A percentile compares a stretch with the other conserved stretches of the same genome.
phyloP scores from a whole-genome alignment of 441 rosid species.

The Syzygium malaccense region DNA sequence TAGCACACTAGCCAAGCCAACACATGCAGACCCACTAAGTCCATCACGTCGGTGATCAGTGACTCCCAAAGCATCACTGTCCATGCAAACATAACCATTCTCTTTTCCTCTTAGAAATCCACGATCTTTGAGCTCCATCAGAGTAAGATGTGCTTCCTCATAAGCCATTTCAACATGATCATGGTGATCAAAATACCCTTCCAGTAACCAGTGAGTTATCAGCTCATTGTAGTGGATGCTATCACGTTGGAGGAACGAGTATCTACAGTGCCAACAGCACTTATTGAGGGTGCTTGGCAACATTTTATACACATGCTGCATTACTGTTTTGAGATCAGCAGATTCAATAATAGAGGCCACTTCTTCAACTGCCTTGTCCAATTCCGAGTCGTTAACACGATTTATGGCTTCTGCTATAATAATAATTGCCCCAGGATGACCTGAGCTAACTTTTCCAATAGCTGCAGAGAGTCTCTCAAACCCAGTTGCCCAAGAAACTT shows the following conservation, averaged over 20 bases:
- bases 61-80: slow-evolving; percentile 17
- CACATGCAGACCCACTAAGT: slow-evolving; percentile 14
- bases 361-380: slow-evolving; percentile 14
- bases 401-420: slow-evolving; percentile 29
- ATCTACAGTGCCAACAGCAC: slow-evolving; percentile 49
- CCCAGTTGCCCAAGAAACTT: not conserved
- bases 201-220: slow-evolving; percentile 54
- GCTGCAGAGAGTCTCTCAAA: not conserved
- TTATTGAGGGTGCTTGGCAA: slow-evolving; percentile 6
- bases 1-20: slow-evolving; percentile 30
- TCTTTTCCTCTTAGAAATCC: slow-evolving; percentile 41
- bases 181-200: slow-evolving; percentile 37
- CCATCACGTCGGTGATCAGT: slow-evolving; percentile 20
- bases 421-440: slow-evolving; percentile 21
- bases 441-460: not conserved
- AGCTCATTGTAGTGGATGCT: slow-evolving; percentile 39
- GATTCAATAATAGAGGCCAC: not conserved
- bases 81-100: slow-evolving; percentile 31
- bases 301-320: slow-evolving; percentile 1
- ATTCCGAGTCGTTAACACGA: not conserved
- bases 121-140: slow-evolving; percentile 43
- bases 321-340: not conserved
- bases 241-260: slow-evolving; percentile 22
- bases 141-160: slow-evolving; percentile 26
- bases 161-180: slow-evolving; percentile 31